These are phyloP conservation scores for Fusarium tanahbumbuense DNA, from an alignment of 2,329 filamentous ascomycete genomes.

Conservation along the genomic window DNA sequence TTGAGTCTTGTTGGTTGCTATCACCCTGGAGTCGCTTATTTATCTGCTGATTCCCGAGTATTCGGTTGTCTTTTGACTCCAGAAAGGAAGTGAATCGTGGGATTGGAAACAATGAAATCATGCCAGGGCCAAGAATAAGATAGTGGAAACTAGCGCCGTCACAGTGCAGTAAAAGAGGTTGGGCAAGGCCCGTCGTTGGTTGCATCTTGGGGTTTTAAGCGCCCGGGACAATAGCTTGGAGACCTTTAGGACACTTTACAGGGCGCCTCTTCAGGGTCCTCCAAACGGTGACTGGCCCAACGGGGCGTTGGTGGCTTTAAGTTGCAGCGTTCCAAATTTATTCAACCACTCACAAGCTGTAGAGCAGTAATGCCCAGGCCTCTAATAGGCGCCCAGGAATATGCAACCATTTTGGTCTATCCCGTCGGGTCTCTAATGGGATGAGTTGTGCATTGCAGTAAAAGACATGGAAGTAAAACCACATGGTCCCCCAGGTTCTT, in stretches of 20 bases:
- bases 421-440: background rate
- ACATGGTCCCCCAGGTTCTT: slow-evolving; percentile 21
- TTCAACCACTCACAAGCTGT: slow-evolving; percentile 42
- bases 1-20: background rate
- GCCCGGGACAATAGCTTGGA: slow-evolving; percentile 24
- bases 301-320: slow-evolving; percentile 32
- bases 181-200: slow-evolving; percentile 39
- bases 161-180: slow-evolving; percentile 43
- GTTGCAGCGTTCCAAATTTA: slow-evolving; percentile 45
- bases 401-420: background rate
- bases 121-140: slow-evolving; percentile 13
- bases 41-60: slow-evolving; percentile 21
- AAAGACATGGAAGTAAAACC: slow-evolving; percentile 22
- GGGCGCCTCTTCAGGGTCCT: slow-evolving; percentile 28
- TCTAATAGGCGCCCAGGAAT: slow-evolving; percentile 43
- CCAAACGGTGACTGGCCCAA: slow-evolving; percentile 7
- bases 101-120: slow-evolving; percentile 4
- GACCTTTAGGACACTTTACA: slow-evolving; percentile 11
- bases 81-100: background rate
- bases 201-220: slow-evolving; percentile 38
- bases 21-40: slow-evolving; percentile 12
- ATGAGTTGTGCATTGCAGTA: background rate
- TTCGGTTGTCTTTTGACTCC: slow-evolving; percentile 1
- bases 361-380: slow-evolving; percentile 26
- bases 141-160: slow-evolving; percentile 43